Base-by-base conservation (phyloP, 225 moss, liverwort and hornwort genomes). In the Pleurozium schreberi region DNA sequence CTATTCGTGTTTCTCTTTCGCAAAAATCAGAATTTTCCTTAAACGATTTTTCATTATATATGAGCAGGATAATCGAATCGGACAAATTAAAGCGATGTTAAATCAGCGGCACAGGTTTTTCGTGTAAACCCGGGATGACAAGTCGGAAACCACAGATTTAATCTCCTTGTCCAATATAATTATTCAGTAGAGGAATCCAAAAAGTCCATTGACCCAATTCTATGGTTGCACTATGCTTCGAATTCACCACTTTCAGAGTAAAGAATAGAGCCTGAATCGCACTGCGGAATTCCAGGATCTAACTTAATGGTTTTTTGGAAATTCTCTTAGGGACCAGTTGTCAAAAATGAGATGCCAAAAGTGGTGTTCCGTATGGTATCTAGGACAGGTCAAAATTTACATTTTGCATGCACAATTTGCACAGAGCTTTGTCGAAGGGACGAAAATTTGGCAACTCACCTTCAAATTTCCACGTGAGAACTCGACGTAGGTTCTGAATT, bases 381-480 rank as follows among this genome's bases (percentile, higher is more conserved):
- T 12, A 33, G 33, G 22, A 45, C 45, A 14, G 9, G 33, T 33
- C 22, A 49, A 33, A 16, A 26, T 49, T 83, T 38, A 2, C 30
- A 42, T 40, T 40, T 42, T 8, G 80, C 42, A 6, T 59, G 42
- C 80, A 30, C 59, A 42, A 42, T 40, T 58, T 80, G 59, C 59
- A 11, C 18, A 38, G 25, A 18, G 28, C 18, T 65, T 64, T 30
- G 34, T 43, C 23, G 2, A 61, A 60, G n/a, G 52, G 40, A 30
- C 6, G 12, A 62, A 52, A 17, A 40, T 42, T 23, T 23, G 16
- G 76, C 50, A 76, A 64, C 28, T n/a, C 33, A 86, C 87, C 87
- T 33, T 66, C 87, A 55, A 92, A 91, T 89, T 82, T 92, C 85
- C 69, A 64, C 20, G 71, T 78, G 49, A 92, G 92, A 55, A 87